Base-by-base conservation (phyloP, 1,139 yeast genomes). In the Saccharomycopsis crataegensis region DNA sequence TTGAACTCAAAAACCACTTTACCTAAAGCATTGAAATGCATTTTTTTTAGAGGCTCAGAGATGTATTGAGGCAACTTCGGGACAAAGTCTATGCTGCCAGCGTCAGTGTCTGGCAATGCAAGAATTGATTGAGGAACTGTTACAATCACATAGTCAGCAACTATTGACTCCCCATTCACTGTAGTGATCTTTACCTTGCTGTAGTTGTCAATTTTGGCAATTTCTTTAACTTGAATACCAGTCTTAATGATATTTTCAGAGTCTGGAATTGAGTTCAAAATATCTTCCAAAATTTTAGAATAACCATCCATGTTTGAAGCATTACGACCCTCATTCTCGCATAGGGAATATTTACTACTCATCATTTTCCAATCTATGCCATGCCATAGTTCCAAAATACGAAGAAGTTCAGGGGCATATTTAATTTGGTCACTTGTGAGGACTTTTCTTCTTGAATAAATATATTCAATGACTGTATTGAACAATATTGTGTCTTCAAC, bases 91-190 rank as follows among this genome's bases (percentile, higher is more conserved):
- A 88, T 78, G 43, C 62, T 62, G 0, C 77, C 76, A 14, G 74
- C 73, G 22, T 69, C 62, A 48, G 67, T 67, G 50, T 68, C 61
- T 0, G 67, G 62, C 7, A 73, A 59, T 7, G 72, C 73, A 46
- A 88, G 69, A 8, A 86, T 72, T 51, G 91, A 84, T 57, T 84
- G 85, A 0, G 96, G 96, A 9, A 85, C 81, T 0, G 96, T 82
- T 4, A 87, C 84, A 8, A 89, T 74, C 38, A 80, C 70, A 62
- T 79, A 82, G 49, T 82, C 78, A 45, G 80, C 75, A 4, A 59
- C 58, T 55, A 63, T 67, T 2, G 46, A 57, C 11, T 62, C 62
- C 8, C 54, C 59, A 4, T 47, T 60, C 9, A 58, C 52, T 7
- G 65, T 62, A 2, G 57, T 59, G 2, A 71, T 67, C 22, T 65